Conservation (phyloP, 495 filamentous ascomycete species). For the Aspergillus conjunctus region DNA sequence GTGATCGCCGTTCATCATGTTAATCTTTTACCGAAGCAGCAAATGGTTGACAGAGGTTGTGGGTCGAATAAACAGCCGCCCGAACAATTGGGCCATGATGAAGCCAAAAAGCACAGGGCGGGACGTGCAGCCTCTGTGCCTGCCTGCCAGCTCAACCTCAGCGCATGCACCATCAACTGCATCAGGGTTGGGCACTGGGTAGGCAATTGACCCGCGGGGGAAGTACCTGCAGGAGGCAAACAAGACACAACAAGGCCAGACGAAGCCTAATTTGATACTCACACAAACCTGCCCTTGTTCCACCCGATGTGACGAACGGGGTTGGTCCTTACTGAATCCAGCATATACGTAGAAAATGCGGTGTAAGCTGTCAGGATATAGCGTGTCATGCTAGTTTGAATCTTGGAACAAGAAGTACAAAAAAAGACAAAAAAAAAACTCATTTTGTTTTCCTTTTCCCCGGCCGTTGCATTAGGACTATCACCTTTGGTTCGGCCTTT, state of each 20-base stretch:
- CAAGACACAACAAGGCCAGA: background rate
- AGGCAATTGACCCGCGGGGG: constrained; percentile 16
- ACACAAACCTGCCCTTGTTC: constrained; percentile 2
- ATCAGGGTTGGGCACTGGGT: constrained; percentile 9
- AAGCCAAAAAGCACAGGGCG: background rate
- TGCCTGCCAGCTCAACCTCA: constrained; percentile 17
- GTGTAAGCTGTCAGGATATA: constrained; percentile 15
- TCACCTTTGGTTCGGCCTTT: background rate
- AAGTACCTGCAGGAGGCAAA: constrained; percentile 26
- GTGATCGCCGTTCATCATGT: constrained; percentile 20
- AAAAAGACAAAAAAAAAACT: background rate
- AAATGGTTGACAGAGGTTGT: constrained; percentile 12
- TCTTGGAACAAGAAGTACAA: constrained; percentile 7
- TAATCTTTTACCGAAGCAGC: constrained; percentile 19
- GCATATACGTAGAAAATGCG: constrained; percentile 23
- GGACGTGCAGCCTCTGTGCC: constrained; percentile 9
- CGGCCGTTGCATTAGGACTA: background rate
- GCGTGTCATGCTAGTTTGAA: background rate
- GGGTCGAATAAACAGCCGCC: constrained; percentile 10
- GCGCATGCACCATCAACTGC: constrained; percentile 21
- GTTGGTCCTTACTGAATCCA: constrained; percentile 15
- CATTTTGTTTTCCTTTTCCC: background rate
- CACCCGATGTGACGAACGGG: constrained; percentile 17
- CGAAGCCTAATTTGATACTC: background rate
- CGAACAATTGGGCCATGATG: constrained; percentile 13